phyloP scores from a whole-genome alignment of 2,329 filamentous ascomycete genomes.

The Diaporthe longicolla region DNA sequence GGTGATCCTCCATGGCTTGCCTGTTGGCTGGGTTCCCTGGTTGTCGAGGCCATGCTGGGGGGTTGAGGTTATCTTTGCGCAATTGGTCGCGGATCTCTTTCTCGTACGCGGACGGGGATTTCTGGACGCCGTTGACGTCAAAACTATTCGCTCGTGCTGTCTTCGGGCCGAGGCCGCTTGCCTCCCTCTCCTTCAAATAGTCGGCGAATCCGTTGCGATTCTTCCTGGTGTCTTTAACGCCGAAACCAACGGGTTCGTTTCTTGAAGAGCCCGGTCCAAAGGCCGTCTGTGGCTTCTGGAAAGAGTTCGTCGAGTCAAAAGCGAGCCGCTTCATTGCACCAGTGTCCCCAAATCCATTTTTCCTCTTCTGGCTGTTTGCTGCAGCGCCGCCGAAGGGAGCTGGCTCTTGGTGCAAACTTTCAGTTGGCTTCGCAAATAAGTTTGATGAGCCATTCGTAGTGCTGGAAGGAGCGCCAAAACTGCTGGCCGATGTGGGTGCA shows the following conservation, averaged over 20 bases:
- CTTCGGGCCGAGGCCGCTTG: constrained; percentile 28
- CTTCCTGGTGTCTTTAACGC: constrained; percentile 35
- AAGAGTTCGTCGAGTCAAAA: constrained; percentile 24
- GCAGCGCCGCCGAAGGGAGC: constrained; percentile 15
- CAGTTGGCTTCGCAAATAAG: constrained; percentile 20
- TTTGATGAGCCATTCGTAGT: constrained; percentile 14
- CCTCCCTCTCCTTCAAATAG: constrained; percentile 23
- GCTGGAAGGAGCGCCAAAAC: constrained; percentile 33
- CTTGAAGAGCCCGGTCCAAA: constrained; percentile 13
- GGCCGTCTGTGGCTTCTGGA: constrained; percentile 30
- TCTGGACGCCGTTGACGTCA: constrained; percentile 34
- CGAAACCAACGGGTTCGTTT: constrained; percentile 23
- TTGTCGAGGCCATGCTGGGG: constrained; percentile 69
- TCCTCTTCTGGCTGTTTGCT: constrained; percentile 37
- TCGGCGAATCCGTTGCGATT: constrained; percentile 40
- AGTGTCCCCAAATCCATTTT: constrained; percentile 40
- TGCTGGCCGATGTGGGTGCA: constrained; percentile 21
- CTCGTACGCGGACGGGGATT: constrained; percentile 55
- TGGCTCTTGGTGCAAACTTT: background rate
- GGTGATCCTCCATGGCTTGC: constrained; percentile 66
- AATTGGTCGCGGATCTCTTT: constrained; percentile 67
- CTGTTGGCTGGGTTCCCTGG: constrained; percentile 67
- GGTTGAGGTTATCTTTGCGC: constrained; percentile 66
- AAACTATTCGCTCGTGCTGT: constrained; percentile 31
- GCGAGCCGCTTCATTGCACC: constrained; percentile 32